Evolutionary conservation across 2,329 filamentous ascomycete species (phyloP), one percentile per base, ranked within the genome.

Genomic region (Sporothrix schenckii): DNA sequence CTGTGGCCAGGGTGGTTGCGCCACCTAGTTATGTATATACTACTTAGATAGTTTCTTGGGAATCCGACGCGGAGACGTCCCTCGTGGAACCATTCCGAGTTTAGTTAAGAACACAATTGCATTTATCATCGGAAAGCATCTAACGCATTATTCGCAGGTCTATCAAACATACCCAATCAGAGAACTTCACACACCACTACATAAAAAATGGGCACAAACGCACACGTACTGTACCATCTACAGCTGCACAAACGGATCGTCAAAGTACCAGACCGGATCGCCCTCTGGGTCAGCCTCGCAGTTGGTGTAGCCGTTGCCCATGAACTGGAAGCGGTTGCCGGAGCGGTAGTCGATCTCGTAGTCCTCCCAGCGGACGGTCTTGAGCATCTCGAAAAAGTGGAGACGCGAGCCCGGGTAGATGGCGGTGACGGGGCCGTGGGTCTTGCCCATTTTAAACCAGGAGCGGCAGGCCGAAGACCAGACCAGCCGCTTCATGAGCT

Each of bases 341-440:
- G 30, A 21, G 56, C 56, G 30, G 56, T 60, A 60, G 16, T 41
- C 34, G 30, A 60, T 4, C 27, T 81, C 77, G 73, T 84, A 86
- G 73, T 87, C 82, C 76, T 86, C 84, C 19, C 80, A 82, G 41
- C 84, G 77, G 69, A 86, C 81, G 19, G 76, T 75, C 74, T 83
- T 80, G 39, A 86, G 77, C 81, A 84, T 84, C 72, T 84, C 81
- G 74, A 85, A 82, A 75, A 85, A 85, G 74, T 85, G 83, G 63
- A 83, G 76, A 19, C 83, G 78, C 71, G 81, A 83, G 1, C 84
- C 84, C 0, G 84, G 83, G 72, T 85, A 83, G 58, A 86, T 76
- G 21, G 80, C 56, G 2, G 56, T 82, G 27, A 86, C 83, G 2
- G 81, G 80, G 0, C 83, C 84, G 27, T 82, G 77, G 13, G 75